Evolutionary conservation across 768 basidiomycete genomes (phyloP), one percentile per base, ranked within the genome.

Genomic region (Boletales sp.): DNA sequence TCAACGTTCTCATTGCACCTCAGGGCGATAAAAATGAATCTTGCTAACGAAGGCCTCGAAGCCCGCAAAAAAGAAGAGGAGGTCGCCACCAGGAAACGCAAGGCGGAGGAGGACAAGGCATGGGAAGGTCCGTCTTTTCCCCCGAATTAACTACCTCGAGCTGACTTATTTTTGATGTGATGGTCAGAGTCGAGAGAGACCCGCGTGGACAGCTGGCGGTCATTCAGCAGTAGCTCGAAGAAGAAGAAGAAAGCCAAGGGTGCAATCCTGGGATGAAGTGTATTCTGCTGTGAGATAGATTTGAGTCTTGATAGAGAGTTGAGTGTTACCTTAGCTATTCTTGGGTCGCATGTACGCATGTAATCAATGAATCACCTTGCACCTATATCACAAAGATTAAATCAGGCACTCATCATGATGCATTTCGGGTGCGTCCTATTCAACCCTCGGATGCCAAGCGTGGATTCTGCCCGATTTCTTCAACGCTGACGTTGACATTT

Each of bases 11-110:
- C 35, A 57, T 53, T 31, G 25, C 18, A n/a, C n/a, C 25, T 4
- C 56, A 92, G 90, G 62, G 89, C 91, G 1, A 71, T 92, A 60
- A 93, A 93, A 74, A 83, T 92, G 83, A 91, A 91, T 63, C 68
- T 94, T 48, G 91, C 91, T 8, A 94, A 94, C 58, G 91, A 94
- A 67, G 92, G 92, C 4, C 72, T 94, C 5, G 93, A 95, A 64
- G 94, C 94, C n/a, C 79, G 85, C 60, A 90, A 87, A 76, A 93
- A 91, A 64, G 93, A 96, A 46, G 90, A 92, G 50, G 94, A 94
- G 57, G 76, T 87, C 11, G 70, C 75, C 19, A 61, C 81, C 33
- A 83, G 70, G 72, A 95, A 95, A 68, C 79, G 93, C 47, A 95
- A 95, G 70, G 86, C 78, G 2, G 91, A 94, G 58, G 90, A 94